Conservation (phyloP, 371 early-diverging fungal species). For the Blastocladiella emersonii region DNA sequence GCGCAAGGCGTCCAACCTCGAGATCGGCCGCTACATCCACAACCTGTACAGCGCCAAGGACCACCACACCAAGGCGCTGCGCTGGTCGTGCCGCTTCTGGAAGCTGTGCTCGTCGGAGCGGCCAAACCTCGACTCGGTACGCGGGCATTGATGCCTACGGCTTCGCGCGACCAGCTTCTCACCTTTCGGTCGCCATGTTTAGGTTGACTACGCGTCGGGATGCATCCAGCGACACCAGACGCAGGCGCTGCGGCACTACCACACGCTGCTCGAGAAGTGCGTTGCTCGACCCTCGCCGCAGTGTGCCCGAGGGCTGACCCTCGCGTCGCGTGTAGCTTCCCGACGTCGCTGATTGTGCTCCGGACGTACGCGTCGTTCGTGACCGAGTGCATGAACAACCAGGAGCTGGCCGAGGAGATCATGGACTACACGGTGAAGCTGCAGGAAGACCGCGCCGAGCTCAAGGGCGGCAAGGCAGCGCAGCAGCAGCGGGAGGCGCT, state of each 20-base stretch:
- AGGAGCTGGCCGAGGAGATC: background rate
- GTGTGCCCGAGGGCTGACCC: no score
- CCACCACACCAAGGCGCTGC: background rate
- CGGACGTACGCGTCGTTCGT: background rate
- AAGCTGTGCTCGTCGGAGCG: background rate
- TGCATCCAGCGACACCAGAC: background rate
- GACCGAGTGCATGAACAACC: background rate
- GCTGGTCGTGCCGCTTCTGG: background rate
- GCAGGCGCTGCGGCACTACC: background rate
- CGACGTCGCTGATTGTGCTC: background rate
- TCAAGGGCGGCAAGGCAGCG: background rate
- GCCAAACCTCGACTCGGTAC: background rate
- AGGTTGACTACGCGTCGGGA: background rate
- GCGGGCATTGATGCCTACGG: background rate
- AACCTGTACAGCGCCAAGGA: background rate
- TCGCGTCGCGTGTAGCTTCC: background rate
- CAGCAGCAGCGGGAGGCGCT: no score
- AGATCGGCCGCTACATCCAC: background rate
- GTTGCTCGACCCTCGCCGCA: no score
- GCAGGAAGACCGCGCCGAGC: background rate
- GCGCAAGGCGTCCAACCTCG: background rate
- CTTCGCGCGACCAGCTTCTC: background rate
- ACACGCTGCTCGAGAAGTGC: background rate
- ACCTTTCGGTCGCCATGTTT: background rate
- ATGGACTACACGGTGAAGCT: background rate